These are phyloP conservation scores for Clonostachys chloroleuca DNA, from an alignment of 2,329 filamentous ascomycete genomes.

Conservation along the genomic window DNA sequence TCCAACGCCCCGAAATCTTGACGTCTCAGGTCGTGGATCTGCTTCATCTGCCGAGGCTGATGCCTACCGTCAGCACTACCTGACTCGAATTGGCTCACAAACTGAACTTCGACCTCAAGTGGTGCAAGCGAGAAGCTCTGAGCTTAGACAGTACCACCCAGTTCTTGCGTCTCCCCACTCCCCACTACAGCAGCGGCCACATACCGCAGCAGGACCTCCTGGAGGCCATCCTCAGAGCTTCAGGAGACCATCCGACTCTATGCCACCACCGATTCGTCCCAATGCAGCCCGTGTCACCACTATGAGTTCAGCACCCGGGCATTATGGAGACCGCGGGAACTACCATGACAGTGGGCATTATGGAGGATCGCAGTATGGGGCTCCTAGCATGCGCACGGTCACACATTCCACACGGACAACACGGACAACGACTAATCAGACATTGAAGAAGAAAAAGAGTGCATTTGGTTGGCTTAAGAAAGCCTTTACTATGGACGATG, in stretches of 20 bases:
- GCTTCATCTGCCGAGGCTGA: background rate
- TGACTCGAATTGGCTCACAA: constrained; percentile 17
- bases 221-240: constrained; percentile 10
- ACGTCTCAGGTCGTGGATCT: background rate
- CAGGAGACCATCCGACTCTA: constrained; percentile 29
- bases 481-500: constrained; percentile 60
- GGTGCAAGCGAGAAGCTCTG: constrained; percentile 34
- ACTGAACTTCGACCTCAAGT: constrained; percentile 35
- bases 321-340: too few species aligned
- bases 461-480: constrained; percentile 67
- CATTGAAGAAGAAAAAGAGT: constrained; percentile 62
- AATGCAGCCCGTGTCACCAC: constrained; percentile 51
- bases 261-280: constrained; percentile 44
- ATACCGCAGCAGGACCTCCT: constrained; percentile 31
- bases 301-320: constrained; percentile 25
- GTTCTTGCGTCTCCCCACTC: constrained; percentile 61
- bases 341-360: too few species aligned
- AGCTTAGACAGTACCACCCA: constrained; percentile 55
- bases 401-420: too few species aligned
- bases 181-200: constrained; percentile 55
- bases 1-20: constrained; percentile 5
- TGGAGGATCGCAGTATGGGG: too few species aligned
- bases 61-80: background rate
- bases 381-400: too few species aligned
- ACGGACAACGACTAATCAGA: constrained; percentile 18